Base-by-base conservation (phyloP, 768 basidiomycete species). In the Suillus clintonianus region DNA sequence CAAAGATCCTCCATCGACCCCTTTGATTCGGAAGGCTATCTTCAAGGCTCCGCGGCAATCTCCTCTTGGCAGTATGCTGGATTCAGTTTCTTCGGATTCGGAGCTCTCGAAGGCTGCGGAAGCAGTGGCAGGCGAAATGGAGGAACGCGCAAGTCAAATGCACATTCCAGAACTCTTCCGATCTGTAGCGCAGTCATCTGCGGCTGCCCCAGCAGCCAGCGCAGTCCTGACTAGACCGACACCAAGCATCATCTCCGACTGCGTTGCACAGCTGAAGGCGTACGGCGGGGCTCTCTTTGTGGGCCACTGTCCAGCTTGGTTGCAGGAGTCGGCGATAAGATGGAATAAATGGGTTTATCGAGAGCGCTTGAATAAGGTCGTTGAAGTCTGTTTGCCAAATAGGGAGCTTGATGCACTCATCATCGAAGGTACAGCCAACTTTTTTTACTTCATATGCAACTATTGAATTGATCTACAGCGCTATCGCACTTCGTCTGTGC, bases 401-500 rank as follows among this genome's bases (percentile, higher is more conserved):
- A 70, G 84, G 57, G 86, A 89, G 70, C 69, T 92, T 45, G 89
- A 91, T 69, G 81, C 85, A 0, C 80, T 87, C 24, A 76, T 85
- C 15, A 72, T 90, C 48, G 83, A 90, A 78, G 87, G 91, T 91
- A 61, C 50, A 37, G 14, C 32, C 15, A 39, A 24, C 14, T n/a
- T 55, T 48, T 48, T 14, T 42, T 15, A 36, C 24, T 24, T 14
- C 9, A 22, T 27, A 36, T 53, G 48, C 43, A 34, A 48, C 32
- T 47, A 27, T 27, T 48, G n/a, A 36, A 32, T 59, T 34, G 17
- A 34, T 60, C 47, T 42, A 17, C 67, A 93, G 92, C 86, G 6
- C 79, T 95, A 4, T 84, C 89, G 1, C 82, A 83, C 56, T 79
- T 95, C 9, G 81, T 85, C 8, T 89, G 87, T 63, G 86, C 88